Evolutionary conservation across 2,329 filamentous ascomycete species (phyloP).

Genomic region (Aspergillus quadricinctus): DNA sequence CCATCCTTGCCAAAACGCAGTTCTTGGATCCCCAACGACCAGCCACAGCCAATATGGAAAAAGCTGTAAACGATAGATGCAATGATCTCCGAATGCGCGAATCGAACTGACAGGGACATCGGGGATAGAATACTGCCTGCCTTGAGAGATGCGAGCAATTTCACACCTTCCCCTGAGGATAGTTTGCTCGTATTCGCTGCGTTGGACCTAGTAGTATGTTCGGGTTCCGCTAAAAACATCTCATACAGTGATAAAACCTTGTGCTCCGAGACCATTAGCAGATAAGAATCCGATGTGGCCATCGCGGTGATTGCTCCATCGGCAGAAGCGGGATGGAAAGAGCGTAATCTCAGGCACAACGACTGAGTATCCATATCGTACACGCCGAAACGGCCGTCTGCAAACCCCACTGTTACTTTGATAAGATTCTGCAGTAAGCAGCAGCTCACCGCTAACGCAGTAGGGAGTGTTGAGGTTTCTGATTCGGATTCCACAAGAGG

Average conservation of each 20-base stretch:
- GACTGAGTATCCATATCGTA: conserved; percentile 56
- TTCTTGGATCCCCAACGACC: conserved; percentile 91
- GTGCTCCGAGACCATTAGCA: conserved; percentile 71
- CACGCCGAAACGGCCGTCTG: conserved; percentile 66
- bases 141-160: conserved; percentile 70
- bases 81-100: conserved; percentile 59
- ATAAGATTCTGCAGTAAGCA: conserved; percentile 43
- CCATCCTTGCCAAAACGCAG: conserved; percentile 60
- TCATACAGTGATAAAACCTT: conserved; percentile 74
- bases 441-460: conserved; percentile 44
- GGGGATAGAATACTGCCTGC: conserved; percentile 77
- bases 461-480: conserved; percentile 65
- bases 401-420: conserved; percentile 65
- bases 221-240: conserved; percentile 37
- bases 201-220: conserved; percentile 2
- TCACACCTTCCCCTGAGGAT: conserved; percentile 25
- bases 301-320: conserved; percentile 66
- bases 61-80: conserved; percentile 85
- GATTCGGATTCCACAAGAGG: conserved; percentile 23
- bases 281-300: conserved; percentile 68
- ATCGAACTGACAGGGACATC: conserved; percentile 76
- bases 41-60: conserved; percentile 69
- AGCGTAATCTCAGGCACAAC: conserved; percentile 46
- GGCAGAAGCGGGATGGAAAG: conserved; percentile 58
- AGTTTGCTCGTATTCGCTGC: not conserved